Evolutionary conservation across 371 early-diverging fungal species (phyloP).

Genomic region (Haplosporangium sp.): DNA sequence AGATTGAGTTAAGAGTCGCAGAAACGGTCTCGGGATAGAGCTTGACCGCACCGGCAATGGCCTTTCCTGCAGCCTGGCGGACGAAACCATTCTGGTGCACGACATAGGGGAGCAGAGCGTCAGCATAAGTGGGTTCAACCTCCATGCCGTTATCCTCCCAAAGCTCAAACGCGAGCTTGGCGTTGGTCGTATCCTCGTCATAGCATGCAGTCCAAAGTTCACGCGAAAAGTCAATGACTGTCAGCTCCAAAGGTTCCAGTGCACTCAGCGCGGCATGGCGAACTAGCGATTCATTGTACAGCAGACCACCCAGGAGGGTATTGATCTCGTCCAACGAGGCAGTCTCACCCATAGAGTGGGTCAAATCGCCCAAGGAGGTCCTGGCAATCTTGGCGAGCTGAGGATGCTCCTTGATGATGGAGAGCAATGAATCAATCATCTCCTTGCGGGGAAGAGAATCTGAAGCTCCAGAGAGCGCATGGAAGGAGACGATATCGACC

Average conservation of each 20-base stretch:
- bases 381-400: constrained; percentile 71
- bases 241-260: constrained; percentile 76
- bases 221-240: constrained; percentile 69
- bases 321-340: constrained; percentile 68
- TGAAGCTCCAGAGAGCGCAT: constrained; percentile 66
- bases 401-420: constrained; percentile 77
- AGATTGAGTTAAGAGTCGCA: constrained; percentile 64
- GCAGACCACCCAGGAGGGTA: constrained; percentile 77
- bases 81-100: constrained; percentile 70
- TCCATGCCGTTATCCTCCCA: constrained; percentile 86
- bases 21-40: constrained; percentile 62
- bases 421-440: constrained; percentile 78
- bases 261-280: constrained; percentile 84
- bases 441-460: constrained; percentile 75
- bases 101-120: constrained; percentile 64
- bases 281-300: constrained; percentile 80
- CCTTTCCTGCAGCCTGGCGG: constrained; percentile 76
- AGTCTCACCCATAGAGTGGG: constrained; percentile 76
- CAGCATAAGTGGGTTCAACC: constrained; percentile 64
- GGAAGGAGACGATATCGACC: constrained; percentile 79
- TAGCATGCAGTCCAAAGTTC: constrained; percentile 76
- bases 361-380: constrained; percentile 70
- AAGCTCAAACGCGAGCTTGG: constrained; percentile 73
- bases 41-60: constrained; percentile 73
- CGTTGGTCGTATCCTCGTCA: constrained; percentile 75